A percentile compares a stretch with the other conserved stretches of the same genome.
These are phyloP conservation scores for Collybia mongolica DNA, from an alignment of 768 basidiomycete genomes.

Conservation along the genomic window DNA sequence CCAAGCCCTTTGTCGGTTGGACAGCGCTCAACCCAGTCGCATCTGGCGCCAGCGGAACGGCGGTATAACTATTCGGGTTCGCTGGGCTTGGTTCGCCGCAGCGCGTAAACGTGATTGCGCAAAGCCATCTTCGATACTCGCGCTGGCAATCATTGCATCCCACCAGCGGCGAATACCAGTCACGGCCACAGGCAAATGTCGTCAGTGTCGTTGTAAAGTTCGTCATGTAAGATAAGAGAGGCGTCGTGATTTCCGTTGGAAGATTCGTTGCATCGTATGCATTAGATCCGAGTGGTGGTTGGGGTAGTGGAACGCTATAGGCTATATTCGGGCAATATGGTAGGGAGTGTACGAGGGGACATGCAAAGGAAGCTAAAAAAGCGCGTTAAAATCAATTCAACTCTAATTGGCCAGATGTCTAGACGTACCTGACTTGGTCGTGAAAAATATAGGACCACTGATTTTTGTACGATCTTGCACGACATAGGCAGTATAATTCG, in stretches of 20 bases:
- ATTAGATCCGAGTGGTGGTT: conserved; percentile 38
- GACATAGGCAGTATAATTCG: conserved; percentile 80
- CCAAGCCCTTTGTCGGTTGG: conserved; percentile 16
- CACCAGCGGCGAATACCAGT: conserved; percentile 75
- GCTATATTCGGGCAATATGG: conserved; percentile 73
- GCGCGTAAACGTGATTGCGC: conserved; percentile 69
- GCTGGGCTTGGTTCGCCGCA: conserved; percentile 56
- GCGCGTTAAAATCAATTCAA: not conserved
- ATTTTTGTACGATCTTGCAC: conserved; percentile 55
- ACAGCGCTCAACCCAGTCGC: conserved; percentile 29
- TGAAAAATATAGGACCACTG: conserved; percentile 67
- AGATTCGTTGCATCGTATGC: conserved; percentile 52
- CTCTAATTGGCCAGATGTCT: not conserved
- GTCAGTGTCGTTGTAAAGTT: conserved; percentile 76
- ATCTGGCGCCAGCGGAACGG: conserved; percentile 26
- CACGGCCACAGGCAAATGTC: conserved; percentile 77
- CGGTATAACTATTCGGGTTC: conserved; percentile 31
- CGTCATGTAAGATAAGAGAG: conserved; percentile 56
- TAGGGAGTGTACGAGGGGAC: conserved; percentile 67
- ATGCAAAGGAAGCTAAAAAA: conserved; percentile 59
- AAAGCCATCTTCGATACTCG: conserved; percentile 79
- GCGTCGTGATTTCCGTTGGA: conserved; percentile 43
- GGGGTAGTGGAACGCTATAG: conserved; percentile 68
- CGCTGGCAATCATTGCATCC: conserved; percentile 74
- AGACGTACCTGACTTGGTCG: conserved; percentile 69